Conservation (phyloP, 345 rosid genomes). For the Hibiscus syriacus region DNA sequence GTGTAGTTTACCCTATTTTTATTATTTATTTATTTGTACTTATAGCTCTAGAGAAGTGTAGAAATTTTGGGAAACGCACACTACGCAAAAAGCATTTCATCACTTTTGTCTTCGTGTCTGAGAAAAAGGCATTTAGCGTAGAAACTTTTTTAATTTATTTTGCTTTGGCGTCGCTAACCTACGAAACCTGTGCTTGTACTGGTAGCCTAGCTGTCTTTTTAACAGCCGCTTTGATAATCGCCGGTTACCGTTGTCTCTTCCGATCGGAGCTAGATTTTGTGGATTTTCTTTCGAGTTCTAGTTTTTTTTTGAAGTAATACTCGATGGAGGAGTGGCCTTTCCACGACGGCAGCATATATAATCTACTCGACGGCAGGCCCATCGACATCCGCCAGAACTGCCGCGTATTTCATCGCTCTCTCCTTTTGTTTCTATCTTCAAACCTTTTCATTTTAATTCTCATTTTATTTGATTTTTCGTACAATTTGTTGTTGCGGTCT, state of each 20-base stretch:
- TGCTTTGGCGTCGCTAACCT: too few relatives aligned
- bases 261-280: slow-evolving; percentile 6
- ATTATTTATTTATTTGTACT: too few relatives aligned
- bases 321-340: slow-evolving; percentile 44
- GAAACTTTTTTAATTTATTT: too few relatives aligned
- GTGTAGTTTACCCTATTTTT: too few relatives aligned
- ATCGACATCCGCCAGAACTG: slow-evolving; percentile 19
- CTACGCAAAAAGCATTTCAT: neutral
- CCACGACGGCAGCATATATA: slow-evolving; percentile 60
- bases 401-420: slow-evolving; percentile 28
- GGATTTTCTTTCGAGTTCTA: neutral
- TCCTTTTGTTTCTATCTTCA: neutral
- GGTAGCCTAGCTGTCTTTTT: neutral
- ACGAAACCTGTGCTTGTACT: too few relatives aligned
- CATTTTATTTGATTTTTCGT: neutral
- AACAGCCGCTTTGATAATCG: neutral
- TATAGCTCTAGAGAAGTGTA: neutral
- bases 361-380: slow-evolving; percentile 42
- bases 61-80: neutral
- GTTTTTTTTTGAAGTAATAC: neutral
- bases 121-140: neutral
- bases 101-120: too few relatives aligned
- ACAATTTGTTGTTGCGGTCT: neutral
- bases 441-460: neutral
- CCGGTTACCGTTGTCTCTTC: neutral